Evolutionary conservation across 2,329 filamentous ascomycete species (phyloP), one percentile per base, ranked within the genome.

Genomic region (Fusarium sp.): DNA sequence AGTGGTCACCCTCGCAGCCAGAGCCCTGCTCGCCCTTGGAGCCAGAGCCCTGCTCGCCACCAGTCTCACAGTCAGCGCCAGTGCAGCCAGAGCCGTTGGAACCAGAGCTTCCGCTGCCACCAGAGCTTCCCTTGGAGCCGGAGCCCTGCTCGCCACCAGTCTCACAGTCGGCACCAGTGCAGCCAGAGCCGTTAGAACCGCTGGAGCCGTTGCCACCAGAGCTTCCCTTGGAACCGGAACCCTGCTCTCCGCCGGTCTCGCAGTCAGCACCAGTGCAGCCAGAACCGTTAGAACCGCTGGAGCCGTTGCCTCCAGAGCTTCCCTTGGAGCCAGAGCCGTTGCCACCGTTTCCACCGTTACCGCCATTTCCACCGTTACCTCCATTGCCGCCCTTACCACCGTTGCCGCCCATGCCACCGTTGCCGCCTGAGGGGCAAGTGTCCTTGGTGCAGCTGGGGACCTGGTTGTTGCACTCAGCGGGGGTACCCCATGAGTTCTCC

Each of bases 401-500:
- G 3, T 37, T 43, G 4, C 61, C 61, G 3, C 47, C 53, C 1
- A 41, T 41, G 0, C 36, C 35, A 0, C 36, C 27, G 3, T 23
- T 33, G 0, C 33, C 29, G 0, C 50, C 50, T 1, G 31, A 42
- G 18, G 64, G 64, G 64, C 61, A 66, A 13, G 17, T 23, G 6
- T 58, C 18, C 14, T 41, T 42, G 23, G 52, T 43, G 46, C 62
- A 56, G 31, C 27, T 27, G 18, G 67, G 61, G 11, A 53, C n/a
- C 36, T 45, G 35, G 29, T 52, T n/a, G 27, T 41, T 41, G n/a
- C 54, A 49, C 43, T 58, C 25, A 25, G 50, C 45, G 29, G 66
- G 66, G 10, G 51, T 63, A 48, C 54, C 57, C 33, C 39, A 51
- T 37, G 23, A 46, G 47, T 62, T 66, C 64, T 72, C 60, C 48